Conservation (phyloP, 1,284 basidiomycete genomes). For the Austroboletus novae-zelandiae region DNA sequence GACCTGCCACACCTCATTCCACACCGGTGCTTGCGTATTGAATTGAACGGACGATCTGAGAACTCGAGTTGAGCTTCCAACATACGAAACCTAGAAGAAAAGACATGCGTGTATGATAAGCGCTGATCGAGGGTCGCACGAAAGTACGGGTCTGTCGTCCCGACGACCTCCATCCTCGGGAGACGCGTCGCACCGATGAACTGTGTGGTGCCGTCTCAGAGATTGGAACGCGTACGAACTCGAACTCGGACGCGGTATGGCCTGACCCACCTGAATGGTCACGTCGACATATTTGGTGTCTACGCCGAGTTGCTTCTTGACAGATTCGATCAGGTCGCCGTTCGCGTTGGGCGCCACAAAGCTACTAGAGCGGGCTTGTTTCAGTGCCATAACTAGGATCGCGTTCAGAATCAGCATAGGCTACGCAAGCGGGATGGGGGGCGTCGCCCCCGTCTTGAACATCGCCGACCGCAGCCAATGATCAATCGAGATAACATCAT, state of each 20-base stretch:
- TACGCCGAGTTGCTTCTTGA: conserved; percentile 10
- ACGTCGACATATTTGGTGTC: conserved; percentile 29
- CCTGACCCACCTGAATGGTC: conserved; percentile 23
- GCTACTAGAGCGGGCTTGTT: not conserved
- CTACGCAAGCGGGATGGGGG: no score
- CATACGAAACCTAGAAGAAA: not conserved
- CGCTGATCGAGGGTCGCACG: conserved; percentile 61
- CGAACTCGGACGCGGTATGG: not conserved
- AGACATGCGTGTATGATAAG: conserved; percentile 57
- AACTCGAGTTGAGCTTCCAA: not conserved
- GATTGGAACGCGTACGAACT: not conserved
- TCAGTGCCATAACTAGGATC: conserved; percentile 8
- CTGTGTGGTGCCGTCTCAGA: conserved; percentile 28
- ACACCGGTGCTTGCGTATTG: conserved; percentile 60
- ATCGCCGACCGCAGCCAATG: no score
- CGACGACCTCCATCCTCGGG: conserved; percentile 70
- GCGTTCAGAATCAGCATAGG: conserved; percentile 7
- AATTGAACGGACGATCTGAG: conserved; percentile 62
- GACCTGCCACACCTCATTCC: conserved; percentile 72
- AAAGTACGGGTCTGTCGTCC: conserved; percentile 69
- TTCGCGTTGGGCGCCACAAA: not conserved
- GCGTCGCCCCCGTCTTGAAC: no score
- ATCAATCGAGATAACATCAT: no score
- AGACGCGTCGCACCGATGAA: conserved; percentile 68
- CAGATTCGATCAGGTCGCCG: not conserved